Evolutionary conservation across 1,139 yeast species (phyloP), one percentile per base, ranked within the genome.

Genomic region (Sugiyamaella xylanicola): DNA sequence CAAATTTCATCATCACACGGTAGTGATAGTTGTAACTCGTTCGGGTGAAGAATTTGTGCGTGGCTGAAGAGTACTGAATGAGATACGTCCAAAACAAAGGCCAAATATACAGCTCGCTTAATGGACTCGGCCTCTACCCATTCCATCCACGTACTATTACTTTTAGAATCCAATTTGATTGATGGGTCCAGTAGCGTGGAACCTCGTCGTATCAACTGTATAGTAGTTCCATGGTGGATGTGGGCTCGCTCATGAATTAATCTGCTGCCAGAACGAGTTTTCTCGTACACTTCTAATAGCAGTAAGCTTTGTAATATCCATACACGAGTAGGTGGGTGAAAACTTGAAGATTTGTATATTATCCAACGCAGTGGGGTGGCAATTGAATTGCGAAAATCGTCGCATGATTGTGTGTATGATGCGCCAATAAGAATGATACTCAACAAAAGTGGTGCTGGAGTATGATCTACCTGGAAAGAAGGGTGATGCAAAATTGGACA

Each of bases 61-160:
- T 89, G 95, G 4, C 95, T 86, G 71, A 87, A 88, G 54, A 87
- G 81, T 36, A 86, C 81, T n/a, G 90, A 87, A 71, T 89, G 95
- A 17, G 85, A 79, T 1, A 86, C 84, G 68, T 89, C 96, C 65
- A 87, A 75, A 63, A 85, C 85, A 68, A 89, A 89, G 2, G 93
- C 89, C 80, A 87, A 82, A 57, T 86, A 80, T 0, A 95, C 89
- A 3, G 87, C 80, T 54, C 96, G 73, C 68, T 88, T 89, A 76
- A 87, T 77, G 51, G 86, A 82, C 69, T 89, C 96, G 48, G 83
- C 82, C 56, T 86, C 87, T 19, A 87, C 84, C 95, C 95, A 88
- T 56, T 80, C 77, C 56, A 73, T 72, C 79, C 84, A 79, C 46
- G 61, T 60, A 56, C 53, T 61, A 56, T 37, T 42, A 5, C 21